Percentiles rank a stretch among this genome's conserved stretches.
Conservation (phyloP, 176 grass and related monocot species). For the Avena insularis region DNA sequence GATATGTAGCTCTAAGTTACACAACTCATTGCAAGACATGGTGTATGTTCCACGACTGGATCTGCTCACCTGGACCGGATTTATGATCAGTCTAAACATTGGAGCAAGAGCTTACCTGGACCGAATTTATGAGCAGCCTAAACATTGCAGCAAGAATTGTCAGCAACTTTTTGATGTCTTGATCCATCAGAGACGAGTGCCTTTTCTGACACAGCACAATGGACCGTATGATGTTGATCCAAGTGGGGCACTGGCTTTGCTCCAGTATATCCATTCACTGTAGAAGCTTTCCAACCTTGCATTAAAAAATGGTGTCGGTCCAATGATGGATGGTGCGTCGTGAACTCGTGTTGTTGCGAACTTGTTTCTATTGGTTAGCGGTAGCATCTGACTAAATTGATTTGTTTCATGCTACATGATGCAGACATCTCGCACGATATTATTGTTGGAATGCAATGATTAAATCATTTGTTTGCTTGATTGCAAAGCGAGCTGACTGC, state of each 20-base stretch:
- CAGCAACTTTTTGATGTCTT: slow-evolving; percentile 21
- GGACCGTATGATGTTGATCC: slow-evolving; percentile 36
- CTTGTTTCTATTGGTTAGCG: neutral
- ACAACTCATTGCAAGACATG: neutral
- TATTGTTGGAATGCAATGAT: slow-evolving; percentile 22
- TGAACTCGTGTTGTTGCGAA: neutral
- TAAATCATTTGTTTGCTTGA: slow-evolving; percentile 38
- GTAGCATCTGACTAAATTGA: neutral
- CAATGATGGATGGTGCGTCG: neutral
- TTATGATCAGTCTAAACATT: too few species aligned
- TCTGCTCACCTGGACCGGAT: neutral
- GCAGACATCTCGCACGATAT: neutral
- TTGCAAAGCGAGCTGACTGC: slow-evolving; percentile 43
- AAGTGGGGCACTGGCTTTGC: neutral
- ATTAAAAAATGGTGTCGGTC: neutral
- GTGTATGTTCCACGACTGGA: neutral
- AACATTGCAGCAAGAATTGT: slow-evolving; percentile 1
- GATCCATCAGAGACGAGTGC: slow-evolving; percentile 26
- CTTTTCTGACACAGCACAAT: slow-evolving; percentile 29
- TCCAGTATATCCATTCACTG: neutral
- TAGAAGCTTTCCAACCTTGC: neutral
- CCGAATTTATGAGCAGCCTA: neutral
- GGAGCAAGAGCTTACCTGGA: neutral
- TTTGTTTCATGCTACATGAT: slow-evolving; percentile 7
- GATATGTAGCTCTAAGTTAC: neutral